Conservation (phyloP, 352 stramenopile species). For the Phytophthora pistaciae region DNA sequence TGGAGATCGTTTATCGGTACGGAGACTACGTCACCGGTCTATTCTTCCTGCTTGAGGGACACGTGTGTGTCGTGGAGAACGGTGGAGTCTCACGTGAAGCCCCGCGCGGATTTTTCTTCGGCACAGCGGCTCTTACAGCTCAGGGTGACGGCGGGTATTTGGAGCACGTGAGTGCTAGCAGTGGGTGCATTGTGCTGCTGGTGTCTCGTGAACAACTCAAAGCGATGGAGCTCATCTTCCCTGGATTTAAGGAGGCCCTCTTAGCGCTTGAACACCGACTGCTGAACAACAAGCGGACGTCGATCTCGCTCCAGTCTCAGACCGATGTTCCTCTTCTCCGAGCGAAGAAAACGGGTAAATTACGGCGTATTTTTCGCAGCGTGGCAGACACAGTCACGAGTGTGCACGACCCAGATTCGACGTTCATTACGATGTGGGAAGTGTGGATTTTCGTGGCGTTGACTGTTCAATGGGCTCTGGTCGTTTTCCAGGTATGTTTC, state of each 20-base stretch:
- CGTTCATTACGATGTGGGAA: conserved; percentile 56
- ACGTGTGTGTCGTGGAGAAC: background rate
- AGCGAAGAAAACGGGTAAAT: background rate
- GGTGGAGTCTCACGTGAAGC: background rate
- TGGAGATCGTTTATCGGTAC: background rate
- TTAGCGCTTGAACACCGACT: background rate
- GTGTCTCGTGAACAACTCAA: background rate
- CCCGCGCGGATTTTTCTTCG: background rate
- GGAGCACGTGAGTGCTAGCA: background rate
- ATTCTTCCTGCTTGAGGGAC: background rate
- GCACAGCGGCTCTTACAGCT: background rate
- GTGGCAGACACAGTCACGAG: background rate
- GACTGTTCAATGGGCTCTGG: conserved; percentile 54
- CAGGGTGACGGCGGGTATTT: background rate
- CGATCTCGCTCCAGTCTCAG: background rate
- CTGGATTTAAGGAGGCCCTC: background rate
- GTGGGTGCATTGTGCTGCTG: background rate
- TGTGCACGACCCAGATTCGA: conserved; percentile 52
- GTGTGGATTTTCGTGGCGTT: conserved; percentile 62
- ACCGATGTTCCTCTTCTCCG: background rate
- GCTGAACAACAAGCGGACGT: background rate
- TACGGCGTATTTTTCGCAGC: background rate
- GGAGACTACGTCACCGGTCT: background rate
- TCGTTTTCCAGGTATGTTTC: conserved; percentile 62
- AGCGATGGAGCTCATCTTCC: background rate